Conservation (phyloP, 108 stramenopile genomes). For the Cyclotella distinguenda region DNA sequence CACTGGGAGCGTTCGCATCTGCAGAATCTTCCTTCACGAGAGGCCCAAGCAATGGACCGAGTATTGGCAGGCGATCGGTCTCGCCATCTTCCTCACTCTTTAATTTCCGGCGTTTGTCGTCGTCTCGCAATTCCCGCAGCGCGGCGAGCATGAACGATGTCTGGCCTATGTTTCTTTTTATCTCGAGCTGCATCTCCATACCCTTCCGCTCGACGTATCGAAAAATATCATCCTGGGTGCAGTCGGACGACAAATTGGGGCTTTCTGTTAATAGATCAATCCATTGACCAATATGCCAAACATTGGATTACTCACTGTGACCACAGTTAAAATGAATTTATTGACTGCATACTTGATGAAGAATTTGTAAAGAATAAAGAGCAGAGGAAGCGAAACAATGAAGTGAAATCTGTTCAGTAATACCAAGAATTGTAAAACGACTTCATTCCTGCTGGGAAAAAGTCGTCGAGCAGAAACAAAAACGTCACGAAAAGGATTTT, state of each 20-base stretch:
- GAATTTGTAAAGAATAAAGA: conserved; percentile 52
- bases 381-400: conserved; percentile 61
- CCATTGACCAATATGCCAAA: conserved; percentile 18
- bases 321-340: conserved; percentile 60
- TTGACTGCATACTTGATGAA: conserved; percentile 51
- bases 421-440: conserved; percentile 51
- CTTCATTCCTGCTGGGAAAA: conserved; percentile 59
- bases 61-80: conserved; percentile 27
- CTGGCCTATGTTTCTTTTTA: conserved; percentile 52
- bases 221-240: conserved; percentile 59
- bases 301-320: conserved; percentile 71
- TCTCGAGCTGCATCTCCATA: conserved; percentile 81
- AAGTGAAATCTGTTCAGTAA: conserved; percentile 61
- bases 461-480: not conserved
- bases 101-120: conserved; percentile 51
- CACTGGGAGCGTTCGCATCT: conserved; percentile 48
- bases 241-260: no score
- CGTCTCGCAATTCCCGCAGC: conserved; percentile 68
- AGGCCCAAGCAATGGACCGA: conserved; percentile 71
- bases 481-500: conserved; percentile 2
- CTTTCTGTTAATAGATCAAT: no score
- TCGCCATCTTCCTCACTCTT: conserved; percentile 40
- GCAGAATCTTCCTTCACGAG: conserved; percentile 62
- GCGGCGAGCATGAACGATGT: conserved; percentile 79
- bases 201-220: conserved; percentile 77